Evolutionary conservation across 495 filamentous ascomycete species (phyloP).

Genomic region (Neurospora intermedia): DNA sequence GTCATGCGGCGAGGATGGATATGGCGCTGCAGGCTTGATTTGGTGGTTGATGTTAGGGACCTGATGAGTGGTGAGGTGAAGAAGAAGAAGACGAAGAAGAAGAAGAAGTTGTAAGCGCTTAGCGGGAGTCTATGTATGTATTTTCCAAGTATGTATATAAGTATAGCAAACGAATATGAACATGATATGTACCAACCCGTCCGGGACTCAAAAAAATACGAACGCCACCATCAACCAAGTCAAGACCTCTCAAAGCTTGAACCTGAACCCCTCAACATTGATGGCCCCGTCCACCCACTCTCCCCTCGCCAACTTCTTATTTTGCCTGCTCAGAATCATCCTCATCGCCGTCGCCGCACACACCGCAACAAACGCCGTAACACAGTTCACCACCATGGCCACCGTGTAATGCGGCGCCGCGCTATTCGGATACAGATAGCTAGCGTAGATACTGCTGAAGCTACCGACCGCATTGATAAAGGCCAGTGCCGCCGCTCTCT

Average conservation of each 20-base stretch:
- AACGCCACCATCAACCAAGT: not conserved
- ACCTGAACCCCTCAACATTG: conserved; percentile 53
- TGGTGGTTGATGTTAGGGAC: too few species aligned
- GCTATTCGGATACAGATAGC: conserved; percentile 48
- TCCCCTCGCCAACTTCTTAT: conserved; percentile 58
- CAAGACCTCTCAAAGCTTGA: conserved; percentile 34
- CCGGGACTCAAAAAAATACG: not conserved
- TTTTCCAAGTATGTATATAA: too few species aligned
- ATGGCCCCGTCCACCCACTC: conserved; percentile 37
- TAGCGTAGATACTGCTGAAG: conserved; percentile 60
- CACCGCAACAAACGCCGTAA: conserved; percentile 55
- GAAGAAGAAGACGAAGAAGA: not conserved
- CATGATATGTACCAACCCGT: not conserved
- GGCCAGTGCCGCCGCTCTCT: conserved; percentile 72
- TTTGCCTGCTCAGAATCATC: conserved; percentile 55
- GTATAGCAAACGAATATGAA: not conserved
- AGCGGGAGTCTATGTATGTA: not conserved
- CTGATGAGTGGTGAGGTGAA: not conserved
- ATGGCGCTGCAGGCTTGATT: conserved; percentile 34
- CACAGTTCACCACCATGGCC: conserved; percentile 68
- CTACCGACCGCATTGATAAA: conserved; percentile 78
- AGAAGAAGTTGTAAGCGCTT: not conserved
- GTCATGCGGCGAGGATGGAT: conserved; percentile 44
- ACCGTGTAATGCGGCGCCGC: conserved; percentile 43
- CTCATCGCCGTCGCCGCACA: conserved; percentile 52